Base-by-base conservation (phyloP, 139 green algal species). In the Chlamydomonas incerta region DNA sequence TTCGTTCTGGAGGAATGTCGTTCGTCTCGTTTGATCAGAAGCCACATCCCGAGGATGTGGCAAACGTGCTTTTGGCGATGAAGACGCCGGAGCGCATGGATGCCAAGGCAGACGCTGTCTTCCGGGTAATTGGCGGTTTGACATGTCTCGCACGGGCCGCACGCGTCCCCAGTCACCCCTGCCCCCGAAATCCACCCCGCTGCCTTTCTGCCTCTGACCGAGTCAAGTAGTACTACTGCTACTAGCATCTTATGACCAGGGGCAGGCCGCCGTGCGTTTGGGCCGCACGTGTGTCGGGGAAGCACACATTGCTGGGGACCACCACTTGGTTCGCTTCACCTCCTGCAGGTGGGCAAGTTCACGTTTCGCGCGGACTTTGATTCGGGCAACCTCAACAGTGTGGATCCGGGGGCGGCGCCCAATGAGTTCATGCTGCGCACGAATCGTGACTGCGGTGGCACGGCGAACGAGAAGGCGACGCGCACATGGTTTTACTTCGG, bases 401-500 rank as follows among this genome's bases (percentile, higher is more conserved):
- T 89, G 13, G 66, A 83, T 58, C 75, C 86, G 26, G 89, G 89
- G 11, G 3, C 35, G 20, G 41, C 65, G 0, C 13, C 63, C 9
- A 82, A 93, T 84, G 91, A 94, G 66, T 88, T 90, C 29, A 66
- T 90, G 31, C 57, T 92, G 29, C 88, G 82, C 41, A 92, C 89
- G 26, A 60, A 67, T 15, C 57, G 70, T 21, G 91, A 94, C 77
- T 92, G 87, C 79, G 58, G 86, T 31, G 89, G 87, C 21, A 92
- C 87, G 14, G 24, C 37, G 11, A 75, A 88, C 37, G 83, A 92
- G 58, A 90, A 72, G 29, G 47, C 62, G 35, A 90, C 89, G 14
- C 74, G 89, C 4, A 88, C 87, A 0, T 94, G 91, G 91, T 94
- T 94, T 41, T 92, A 93, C 77, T 94, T 91, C 75, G 76, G 89